These are phyloP conservation scores for Oehlia diaphana DNA, from an alignment of 192 early-diverging fungal species.

Conservation along the genomic window DNA sequence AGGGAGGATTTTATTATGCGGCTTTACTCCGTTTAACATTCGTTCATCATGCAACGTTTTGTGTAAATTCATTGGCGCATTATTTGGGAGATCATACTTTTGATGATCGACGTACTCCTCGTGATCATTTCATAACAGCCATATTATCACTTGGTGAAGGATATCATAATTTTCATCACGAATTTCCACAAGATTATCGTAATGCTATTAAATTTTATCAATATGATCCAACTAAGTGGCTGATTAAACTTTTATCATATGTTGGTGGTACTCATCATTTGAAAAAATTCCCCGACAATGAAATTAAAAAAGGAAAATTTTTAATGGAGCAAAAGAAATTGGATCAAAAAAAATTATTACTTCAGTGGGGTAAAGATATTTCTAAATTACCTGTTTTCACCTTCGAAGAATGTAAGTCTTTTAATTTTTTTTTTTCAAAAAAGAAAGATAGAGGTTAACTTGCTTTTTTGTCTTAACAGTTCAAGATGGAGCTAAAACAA, in stretches of 20 bases:
- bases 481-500: slow-evolving; percentile 54
- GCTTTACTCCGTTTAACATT: slow-evolving; percentile 70
- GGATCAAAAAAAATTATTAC: slow-evolving; percentile 52
- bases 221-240: slow-evolving; percentile 90
- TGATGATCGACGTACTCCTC: slow-evolving; percentile 85
- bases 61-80: slow-evolving; percentile 85
- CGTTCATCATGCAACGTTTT: slow-evolving; percentile 89
- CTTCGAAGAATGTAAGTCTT: slow-evolving; percentile 62
- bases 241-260: slow-evolving; percentile 60
- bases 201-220: slow-evolving; percentile 80
- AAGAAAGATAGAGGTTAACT: not conserved
- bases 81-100: slow-evolving; percentile 73
- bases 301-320: slow-evolving; percentile 76
- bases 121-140: slow-evolving; percentile 83
- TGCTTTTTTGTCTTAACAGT: not conserved
- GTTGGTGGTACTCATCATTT: slow-evolving; percentile 73
- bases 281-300: slow-evolving; percentile 81
- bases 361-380: slow-evolving; percentile 77
- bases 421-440: not conserved
- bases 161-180: slow-evolving; percentile 89
- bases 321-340: slow-evolving; percentile 87
- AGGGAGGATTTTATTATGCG: slow-evolving; percentile 81
- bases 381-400: slow-evolving; percentile 68
- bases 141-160: slow-evolving; percentile 82
- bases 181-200: slow-evolving; percentile 87